phyloP scores from a whole-genome alignment of 176 grass and related monocot genomes.

The Carex parvula region DNA sequence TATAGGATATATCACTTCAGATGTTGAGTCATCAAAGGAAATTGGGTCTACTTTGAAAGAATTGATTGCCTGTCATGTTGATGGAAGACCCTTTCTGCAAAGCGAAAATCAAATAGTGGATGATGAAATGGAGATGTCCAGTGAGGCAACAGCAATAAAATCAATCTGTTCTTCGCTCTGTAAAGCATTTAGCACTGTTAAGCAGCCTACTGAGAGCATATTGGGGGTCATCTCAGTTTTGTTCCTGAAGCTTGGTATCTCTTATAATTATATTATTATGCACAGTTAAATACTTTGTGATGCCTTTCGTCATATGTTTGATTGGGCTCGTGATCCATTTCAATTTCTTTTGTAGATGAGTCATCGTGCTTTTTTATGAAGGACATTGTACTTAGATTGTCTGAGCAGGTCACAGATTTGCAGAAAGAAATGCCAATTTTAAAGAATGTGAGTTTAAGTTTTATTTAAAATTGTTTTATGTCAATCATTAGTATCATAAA shows the following conservation, averaged over 20 bases:
- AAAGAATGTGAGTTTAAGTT: slow-evolving; percentile 55
- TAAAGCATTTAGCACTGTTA: slow-evolving; percentile 40
- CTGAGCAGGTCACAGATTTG: slow-evolving; percentile 34
- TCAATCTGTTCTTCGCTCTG: slow-evolving; percentile 63
- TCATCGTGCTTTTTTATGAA: slow-evolving; percentile 72
- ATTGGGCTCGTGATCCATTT: not conserved
- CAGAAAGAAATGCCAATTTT: slow-evolving; percentile 37
- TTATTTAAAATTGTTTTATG: slow-evolving; percentile 15
- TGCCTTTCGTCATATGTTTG: not conserved
- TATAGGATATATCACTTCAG: slow-evolving; percentile 60
- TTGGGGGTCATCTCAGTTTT: slow-evolving; percentile 55
- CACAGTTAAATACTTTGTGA: not conserved
- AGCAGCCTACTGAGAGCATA: slow-evolving; percentile 41
- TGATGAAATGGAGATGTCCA: slow-evolving; percentile 32
- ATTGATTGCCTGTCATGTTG: slow-evolving; percentile 51
- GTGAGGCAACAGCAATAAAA: slow-evolving; percentile 43
- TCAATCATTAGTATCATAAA: not conserved
- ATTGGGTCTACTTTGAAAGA: slow-evolving; percentile 51
- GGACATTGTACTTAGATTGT: slow-evolving; percentile 68
- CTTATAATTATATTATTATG: slow-evolving; percentile 8
- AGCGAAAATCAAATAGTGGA: slow-evolving; percentile 26
- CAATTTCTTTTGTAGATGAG: slow-evolving; percentile 44
- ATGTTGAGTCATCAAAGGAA: slow-evolving; percentile 53
- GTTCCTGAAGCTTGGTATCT: slow-evolving; percentile 86
- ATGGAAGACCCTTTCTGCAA: slow-evolving; percentile 32